A percentile compares a stretch with the other conserved stretches of the same genome.
phyloP scores from a whole-genome alignment of 441 rosid species.

The Raphanus hybrid region DNA sequence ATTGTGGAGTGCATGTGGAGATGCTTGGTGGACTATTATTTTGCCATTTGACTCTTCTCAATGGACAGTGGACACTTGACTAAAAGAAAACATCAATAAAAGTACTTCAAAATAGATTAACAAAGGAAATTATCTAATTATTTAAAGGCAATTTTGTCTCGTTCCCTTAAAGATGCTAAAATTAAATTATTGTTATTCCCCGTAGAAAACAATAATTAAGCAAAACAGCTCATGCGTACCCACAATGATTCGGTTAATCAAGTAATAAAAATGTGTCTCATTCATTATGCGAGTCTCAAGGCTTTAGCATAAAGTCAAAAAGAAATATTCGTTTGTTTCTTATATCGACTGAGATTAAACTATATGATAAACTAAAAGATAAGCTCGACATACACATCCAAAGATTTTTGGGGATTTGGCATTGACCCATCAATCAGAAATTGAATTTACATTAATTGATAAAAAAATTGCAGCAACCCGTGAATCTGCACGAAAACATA shows the following conservation, averaged over 20 bases:
- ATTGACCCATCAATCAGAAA: neutral
- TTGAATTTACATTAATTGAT: neutral
- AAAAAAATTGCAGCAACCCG: slow-evolving; percentile 14
- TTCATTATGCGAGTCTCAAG: slow-evolving; percentile 17
- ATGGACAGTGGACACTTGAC: slow-evolving; percentile 38
- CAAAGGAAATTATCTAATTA: neutral
- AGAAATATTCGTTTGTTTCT: neutral
- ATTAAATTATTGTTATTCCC: neutral
- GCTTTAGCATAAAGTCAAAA: slow-evolving; percentile 16
- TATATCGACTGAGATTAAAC: neutral
- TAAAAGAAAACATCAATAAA: slow-evolving; percentile 10
- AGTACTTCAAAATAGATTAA: slow-evolving; percentile 10
- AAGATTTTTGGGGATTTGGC: neutral
- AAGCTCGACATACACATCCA: neutral
- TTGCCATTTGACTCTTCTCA: slow-evolving; percentile 38
- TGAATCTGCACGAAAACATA: slow-evolving; percentile 35
- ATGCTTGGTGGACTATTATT: slow-evolving; percentile 27
- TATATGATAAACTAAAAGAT: neutral
- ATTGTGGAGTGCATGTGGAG: slow-evolving; percentile 38
- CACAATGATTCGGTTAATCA: slow-evolving; percentile 37
- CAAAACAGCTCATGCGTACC: slow-evolving; percentile 37
- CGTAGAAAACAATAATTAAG: neutral
- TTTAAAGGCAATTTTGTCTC: slow-evolving; percentile 29
- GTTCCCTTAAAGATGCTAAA: slow-evolving; percentile 22
- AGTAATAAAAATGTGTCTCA: slow-evolving; percentile 23